Evolutionary conservation across 176 grass and related monocot genomes (phyloP).

Genomic region (Musa itinerans): DNA sequence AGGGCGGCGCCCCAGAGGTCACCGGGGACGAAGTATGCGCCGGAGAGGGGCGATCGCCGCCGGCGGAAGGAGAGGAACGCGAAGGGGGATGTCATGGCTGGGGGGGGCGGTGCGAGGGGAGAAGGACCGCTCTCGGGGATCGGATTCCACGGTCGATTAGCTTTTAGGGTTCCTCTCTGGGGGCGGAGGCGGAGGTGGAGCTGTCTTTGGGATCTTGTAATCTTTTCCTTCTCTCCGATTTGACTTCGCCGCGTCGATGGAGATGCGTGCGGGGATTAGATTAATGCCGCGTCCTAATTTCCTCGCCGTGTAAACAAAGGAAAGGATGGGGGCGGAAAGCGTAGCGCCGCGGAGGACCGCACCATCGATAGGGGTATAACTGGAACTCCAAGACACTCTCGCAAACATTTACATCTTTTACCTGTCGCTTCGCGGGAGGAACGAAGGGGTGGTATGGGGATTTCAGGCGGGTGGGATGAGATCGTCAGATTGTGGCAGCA

Average conservation of each 20-base stretch:
- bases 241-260: background rate
- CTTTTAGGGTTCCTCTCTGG: background rate
- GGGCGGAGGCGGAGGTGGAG: background rate
- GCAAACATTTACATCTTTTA: background rate
- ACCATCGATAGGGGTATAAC: background rate
- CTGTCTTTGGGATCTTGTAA: background rate
- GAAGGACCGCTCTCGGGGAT: background rate
- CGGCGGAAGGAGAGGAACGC: conserved; percentile 61
- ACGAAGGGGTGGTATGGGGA: background rate
- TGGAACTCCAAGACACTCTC: background rate
- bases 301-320: background rate
- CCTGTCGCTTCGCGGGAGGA: background rate
- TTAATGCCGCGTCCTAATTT: background rate
- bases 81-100: conserved; percentile 37
- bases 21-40: conserved; percentile 57
- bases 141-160: background rate
- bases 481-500: too few species aligned
- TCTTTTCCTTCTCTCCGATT: background rate
- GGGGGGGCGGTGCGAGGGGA: too few species aligned
- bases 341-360: background rate
- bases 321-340: too few species aligned
- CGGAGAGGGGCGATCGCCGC: conserved; percentile 41
- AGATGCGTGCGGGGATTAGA: background rate
- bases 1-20: conserved; percentile 35
- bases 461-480: background rate